phyloP scores from a whole-genome alignment of 805 yeast genomes.

The Lachancea nothofagi region DNA sequence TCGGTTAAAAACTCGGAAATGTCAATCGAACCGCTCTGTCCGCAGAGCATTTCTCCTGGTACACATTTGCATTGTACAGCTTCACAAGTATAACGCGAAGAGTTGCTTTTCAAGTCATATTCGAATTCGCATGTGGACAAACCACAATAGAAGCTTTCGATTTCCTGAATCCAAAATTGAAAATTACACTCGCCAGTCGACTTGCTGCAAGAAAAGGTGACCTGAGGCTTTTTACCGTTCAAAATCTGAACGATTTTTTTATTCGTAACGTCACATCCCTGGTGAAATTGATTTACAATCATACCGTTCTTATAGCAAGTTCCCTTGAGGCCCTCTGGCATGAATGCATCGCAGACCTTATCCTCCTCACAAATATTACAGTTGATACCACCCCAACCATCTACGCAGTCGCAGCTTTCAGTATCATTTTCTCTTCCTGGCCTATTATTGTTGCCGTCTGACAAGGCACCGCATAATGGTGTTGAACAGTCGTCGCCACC shows the following conservation, averaged over 20 bases:
- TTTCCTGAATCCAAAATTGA: constrained; percentile 92
- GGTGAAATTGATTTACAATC: constrained; percentile 72
- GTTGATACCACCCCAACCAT: constrained; percentile 93
- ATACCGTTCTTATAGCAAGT: constrained; percentile 86
- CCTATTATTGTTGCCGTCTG: constrained; percentile 46
- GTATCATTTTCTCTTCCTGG: constrained; percentile 54
- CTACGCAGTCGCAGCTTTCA: constrained; percentile 59
- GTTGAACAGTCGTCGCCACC: constrained; percentile 89
- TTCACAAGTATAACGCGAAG: constrained; percentile 74
- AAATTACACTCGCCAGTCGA: constrained; percentile 67
- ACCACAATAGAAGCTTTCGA: constrained; percentile 88
- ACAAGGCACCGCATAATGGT: constrained; percentile 80
- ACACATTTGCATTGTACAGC: constrained; percentile 80
- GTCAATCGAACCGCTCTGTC: constrained; percentile 89
- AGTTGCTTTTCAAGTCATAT: constrained; percentile 53
- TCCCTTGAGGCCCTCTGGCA: constrained; percentile 82
- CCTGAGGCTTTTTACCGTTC: constrained; percentile 80
- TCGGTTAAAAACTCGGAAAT: constrained; percentile 87
- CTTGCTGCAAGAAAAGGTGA: constrained; percentile 81
- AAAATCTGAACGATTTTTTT: constrained; percentile 76
- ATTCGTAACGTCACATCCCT: constrained; percentile 93
- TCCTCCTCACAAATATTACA: constrained; percentile 81
- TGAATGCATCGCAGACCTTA: constrained; percentile 71
- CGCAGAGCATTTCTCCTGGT: constrained; percentile 91
- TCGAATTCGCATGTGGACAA: constrained; percentile 66